These are phyloP conservation scores for Kuraishia hungarica DNA, from an alignment of 805 yeast genomes.

Conservation along the genomic window DNA sequence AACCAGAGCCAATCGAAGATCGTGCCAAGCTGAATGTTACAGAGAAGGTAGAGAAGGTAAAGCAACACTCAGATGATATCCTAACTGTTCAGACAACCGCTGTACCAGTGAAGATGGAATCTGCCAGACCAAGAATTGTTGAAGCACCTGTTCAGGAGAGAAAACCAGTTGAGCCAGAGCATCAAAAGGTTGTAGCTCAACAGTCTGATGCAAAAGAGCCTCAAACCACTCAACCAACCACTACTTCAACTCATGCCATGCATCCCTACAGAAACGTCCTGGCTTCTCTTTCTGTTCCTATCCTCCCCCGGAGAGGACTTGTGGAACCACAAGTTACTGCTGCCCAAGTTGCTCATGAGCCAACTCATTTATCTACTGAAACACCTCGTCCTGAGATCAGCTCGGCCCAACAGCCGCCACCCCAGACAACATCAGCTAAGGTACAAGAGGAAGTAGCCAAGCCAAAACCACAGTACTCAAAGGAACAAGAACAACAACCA, in stretches of 20 bases:
- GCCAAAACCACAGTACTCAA: too few species aligned
- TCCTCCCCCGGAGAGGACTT: background rate
- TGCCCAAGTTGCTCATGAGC: background rate
- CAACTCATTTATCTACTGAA: background rate
- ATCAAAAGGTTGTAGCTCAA: too few species aligned
- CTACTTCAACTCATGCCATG: background rate
- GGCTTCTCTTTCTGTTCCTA: background rate
- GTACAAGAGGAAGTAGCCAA: background rate
- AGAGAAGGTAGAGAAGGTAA: background rate
- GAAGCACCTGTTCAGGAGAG: background rate
- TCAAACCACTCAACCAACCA: background rate
- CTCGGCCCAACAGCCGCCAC: background rate
- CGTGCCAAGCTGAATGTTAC: background rate
- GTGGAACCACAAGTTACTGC: background rate
- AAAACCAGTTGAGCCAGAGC: too few species aligned
- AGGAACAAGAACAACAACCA: background rate
- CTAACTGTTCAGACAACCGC: background rate
- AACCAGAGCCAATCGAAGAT: too few species aligned
- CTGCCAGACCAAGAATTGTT: background rate
- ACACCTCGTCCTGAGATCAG: background rate
- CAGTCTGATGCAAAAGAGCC: background rate
- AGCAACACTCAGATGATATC: background rate
- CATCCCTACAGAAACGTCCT: background rate
- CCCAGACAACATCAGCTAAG: background rate
- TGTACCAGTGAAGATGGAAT: background rate